Conservation (phyloP, 2,329 filamentous ascomycete species). For the Diaporthe batatas region DNA sequence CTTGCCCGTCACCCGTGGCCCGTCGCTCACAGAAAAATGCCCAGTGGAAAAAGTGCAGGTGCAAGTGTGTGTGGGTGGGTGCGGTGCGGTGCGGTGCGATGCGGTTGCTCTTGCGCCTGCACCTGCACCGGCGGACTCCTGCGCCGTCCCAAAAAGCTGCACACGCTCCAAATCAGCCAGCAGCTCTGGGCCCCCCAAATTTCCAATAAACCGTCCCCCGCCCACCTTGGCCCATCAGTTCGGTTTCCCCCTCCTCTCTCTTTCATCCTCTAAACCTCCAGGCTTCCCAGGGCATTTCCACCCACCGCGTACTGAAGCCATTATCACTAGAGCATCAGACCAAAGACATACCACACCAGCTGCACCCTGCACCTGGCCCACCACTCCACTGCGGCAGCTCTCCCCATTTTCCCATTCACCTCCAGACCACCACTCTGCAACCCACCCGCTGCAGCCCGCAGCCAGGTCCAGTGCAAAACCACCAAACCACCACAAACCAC, state of each 20-base stretch:
- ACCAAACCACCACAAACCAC: constrained; percentile 14
- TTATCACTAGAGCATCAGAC: constrained; percentile 37
- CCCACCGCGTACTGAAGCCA: constrained; percentile 29
- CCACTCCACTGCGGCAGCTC: constrained; percentile 23
- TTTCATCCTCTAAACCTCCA: constrained; percentile 40
- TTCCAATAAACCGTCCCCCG: constrained; percentile 38
- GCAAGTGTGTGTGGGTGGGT: not conserved
- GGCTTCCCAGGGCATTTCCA: constrained; percentile 35
- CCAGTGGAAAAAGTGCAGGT: constrained; percentile 6
- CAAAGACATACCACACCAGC: constrained; percentile 18
- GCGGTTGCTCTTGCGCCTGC: constrained; percentile 12
- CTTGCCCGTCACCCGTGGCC: not conserved
- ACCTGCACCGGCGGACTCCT: constrained; percentile 7
- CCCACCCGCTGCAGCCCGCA: constrained; percentile 13
- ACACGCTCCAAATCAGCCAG: constrained; percentile 37
- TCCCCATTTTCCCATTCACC: not conserved
- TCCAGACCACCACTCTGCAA: not conserved
- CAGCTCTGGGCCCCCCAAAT: constrained; percentile 35
- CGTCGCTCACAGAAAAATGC: constrained; percentile 10
- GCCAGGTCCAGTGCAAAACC: constrained; percentile 14
- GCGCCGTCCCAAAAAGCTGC: constrained; percentile 30
- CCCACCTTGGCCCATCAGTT: constrained; percentile 34
- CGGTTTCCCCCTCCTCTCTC: constrained; percentile 37
- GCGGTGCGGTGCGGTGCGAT: not conserved
- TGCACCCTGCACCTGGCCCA: constrained; percentile 32